These are phyloP conservation scores for Xerocomus spinulosus DNA, from an alignment of 768 basidiomycete genomes.

Conservation along the genomic window DNA sequence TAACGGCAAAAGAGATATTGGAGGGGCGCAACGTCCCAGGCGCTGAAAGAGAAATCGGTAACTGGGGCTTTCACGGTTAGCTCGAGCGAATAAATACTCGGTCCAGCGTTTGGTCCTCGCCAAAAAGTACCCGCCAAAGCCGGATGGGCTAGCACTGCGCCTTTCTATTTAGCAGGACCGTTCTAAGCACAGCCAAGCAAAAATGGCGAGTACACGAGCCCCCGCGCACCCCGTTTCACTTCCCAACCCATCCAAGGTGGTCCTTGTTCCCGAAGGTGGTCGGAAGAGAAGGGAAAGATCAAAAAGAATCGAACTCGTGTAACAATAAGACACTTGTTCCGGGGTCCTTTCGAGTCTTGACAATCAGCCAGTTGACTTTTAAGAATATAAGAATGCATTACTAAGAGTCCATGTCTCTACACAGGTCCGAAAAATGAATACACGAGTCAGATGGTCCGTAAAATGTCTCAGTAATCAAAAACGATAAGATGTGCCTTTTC, in stretches of 20 bases:
- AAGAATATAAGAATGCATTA: too few species aligned
- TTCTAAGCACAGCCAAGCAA: constrained; percentile 17
- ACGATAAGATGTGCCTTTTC: background rate
- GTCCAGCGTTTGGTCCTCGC: background rate
- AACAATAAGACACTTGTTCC: background rate
- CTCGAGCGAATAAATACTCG: constrained; percentile 11
- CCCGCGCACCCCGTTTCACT: constrained; percentile 18
- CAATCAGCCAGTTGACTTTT: too few species aligned
- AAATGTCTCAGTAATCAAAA: background rate
- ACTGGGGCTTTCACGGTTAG: background rate
- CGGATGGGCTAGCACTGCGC: constrained; percentile 5
- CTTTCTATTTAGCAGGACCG: background rate
- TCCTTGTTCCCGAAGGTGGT: background rate
- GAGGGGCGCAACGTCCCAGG: background rate
- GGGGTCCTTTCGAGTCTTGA: too few species aligned
- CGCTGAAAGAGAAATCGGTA: too few species aligned
- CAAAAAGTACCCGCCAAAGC: constrained; percentile 20
- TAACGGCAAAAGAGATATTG: background rate
- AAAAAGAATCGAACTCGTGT: too few species aligned
- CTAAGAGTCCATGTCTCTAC: too few species aligned
- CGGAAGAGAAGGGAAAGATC: background rate
- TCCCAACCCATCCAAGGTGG: background rate
- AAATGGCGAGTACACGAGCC: constrained; percentile 5
- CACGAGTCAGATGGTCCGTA: too few species aligned
- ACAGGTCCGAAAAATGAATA: too few species aligned